phyloP scores from a whole-genome alignment of 805 yeast species.

The Teunomyces gatunensis region DNA sequence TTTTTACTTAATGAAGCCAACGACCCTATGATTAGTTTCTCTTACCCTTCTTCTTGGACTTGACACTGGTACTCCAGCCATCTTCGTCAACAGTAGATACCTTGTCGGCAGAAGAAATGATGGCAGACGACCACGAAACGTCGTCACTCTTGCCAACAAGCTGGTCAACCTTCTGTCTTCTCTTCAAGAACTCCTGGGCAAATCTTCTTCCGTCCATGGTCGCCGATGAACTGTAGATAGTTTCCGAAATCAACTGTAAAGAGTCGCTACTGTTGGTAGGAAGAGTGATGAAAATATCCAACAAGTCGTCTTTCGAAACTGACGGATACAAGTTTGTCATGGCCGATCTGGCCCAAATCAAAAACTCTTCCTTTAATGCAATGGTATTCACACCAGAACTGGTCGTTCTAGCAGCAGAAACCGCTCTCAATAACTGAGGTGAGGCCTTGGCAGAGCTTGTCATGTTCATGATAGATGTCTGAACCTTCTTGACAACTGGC shows the following conservation, averaged over 20 bases:
- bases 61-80: slow-evolving; percentile 45
- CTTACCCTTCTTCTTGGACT: slow-evolving; percentile 39
- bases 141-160: slow-evolving; percentile 36
- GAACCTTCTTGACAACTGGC: slow-evolving; percentile 26
- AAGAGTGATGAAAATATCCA: slow-evolving; percentile 74
- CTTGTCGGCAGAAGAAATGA: slow-evolving; percentile 43
- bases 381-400: slow-evolving; percentile 20
- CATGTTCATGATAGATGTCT: slow-evolving; percentile 14
- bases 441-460: slow-evolving; percentile 22
- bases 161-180: slow-evolving; percentile 71
- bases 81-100: slow-evolving; percentile 40
- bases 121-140: slow-evolving; percentile 73
- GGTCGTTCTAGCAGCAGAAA: slow-evolving; percentile 31
- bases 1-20: not conserved
- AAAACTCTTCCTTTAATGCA: slow-evolving; percentile 51
- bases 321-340: slow-evolving; percentile 67
- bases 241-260: slow-evolving; percentile 83
- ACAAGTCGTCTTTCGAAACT: slow-evolving; percentile 73
- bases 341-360: slow-evolving; percentile 69
- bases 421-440: slow-evolving; percentile 38
- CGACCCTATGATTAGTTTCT: slow-evolving; percentile 12
- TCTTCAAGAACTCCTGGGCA: slow-evolving; percentile 83
- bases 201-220: slow-evolving; percentile 94
- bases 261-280: slow-evolving; percentile 72
- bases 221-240: slow-evolving; percentile 82